Evolutionary conservation across 768 basidiomycete genomes (phyloP), one percentile per base, ranked within the genome.

Genomic region (Naganishia friedmannii): DNA sequence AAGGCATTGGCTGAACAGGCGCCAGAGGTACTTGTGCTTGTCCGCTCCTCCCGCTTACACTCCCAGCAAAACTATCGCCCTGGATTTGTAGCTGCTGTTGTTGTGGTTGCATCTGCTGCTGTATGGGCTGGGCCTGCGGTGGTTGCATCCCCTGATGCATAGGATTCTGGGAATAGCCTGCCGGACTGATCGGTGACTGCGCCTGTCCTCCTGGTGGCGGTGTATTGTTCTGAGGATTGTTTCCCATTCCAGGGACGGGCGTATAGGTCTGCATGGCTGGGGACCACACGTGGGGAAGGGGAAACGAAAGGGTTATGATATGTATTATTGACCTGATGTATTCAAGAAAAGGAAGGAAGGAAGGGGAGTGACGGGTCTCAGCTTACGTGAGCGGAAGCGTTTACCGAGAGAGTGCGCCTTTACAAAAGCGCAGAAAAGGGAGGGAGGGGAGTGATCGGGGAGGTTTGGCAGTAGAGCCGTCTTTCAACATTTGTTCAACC

Each of bases 1-100:
- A 55, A 10, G 78, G 75, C 23, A 51, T 54, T 6, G 68, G 72
- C 28, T 65, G 65, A 3, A 42, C 26, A n/a, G 68, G 60, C 23
- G 66, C 34, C 9, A 63, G 53, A 1, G 68, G 53, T 4, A 53
- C 0, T 19, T 39, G 31, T n/a, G n/a, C n/a, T 45, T 39, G 31
- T 29, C 39, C 42, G 19, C 42, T 63, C 60, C 39, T 42, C 42
- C 57, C 57, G n/a, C 15, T 37, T 5, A n/a, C 57, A 58, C 32
- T 39, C 19, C 32, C 57, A 13, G 39, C 39, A n/a, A 34, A 23
- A 12, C 15, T 63, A 17, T 34, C 39, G 46, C 42, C 26, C 46
- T 53, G 51, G 15, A 29, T 13, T 39, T 48, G 39, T 37, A 29
- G 39, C 26, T 45, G 60, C 37, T 65, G 39, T 42, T 53, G 45